Percentiles rank a stretch among this genome's conserved stretches.
Conservation (phyloP, 2,329 filamentous ascomycete species). For the Colletotrichum lindemuthianum region DNA sequence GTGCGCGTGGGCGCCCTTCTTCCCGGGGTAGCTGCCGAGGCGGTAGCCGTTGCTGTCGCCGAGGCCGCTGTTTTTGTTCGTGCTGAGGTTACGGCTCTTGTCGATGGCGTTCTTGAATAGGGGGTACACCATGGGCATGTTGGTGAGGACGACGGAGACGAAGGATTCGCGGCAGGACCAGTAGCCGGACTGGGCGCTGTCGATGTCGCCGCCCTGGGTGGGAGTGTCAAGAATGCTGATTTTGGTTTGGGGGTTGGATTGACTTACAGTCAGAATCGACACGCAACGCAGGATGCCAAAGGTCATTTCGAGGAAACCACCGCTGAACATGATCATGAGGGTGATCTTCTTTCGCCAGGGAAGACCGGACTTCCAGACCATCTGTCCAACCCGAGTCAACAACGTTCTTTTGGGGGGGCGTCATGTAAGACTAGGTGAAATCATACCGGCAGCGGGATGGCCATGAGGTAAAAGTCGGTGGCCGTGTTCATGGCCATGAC, state of each 20-base stretch:
- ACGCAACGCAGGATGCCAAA: slow-evolving; percentile 31
- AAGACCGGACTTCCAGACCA: slow-evolving; percentile 28
- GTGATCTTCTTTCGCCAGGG: slow-evolving; percentile 28
- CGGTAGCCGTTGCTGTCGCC: slow-evolving; percentile 21
- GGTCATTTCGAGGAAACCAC: slow-evolving; percentile 29
- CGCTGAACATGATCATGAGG: slow-evolving; percentile 31
- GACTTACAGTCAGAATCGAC: slow-evolving; percentile 23
- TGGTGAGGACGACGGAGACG: slow-evolving; percentile 51
- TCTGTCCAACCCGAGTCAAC: background rate
- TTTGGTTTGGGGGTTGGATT: background rate
- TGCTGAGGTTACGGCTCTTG: slow-evolving; percentile 34
- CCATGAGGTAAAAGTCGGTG: slow-evolving; percentile 29
- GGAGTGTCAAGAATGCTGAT: slow-evolving; percentile 38
- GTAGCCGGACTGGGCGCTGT: slow-evolving; percentile 46
- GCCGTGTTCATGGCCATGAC: slow-evolving; percentile 30
- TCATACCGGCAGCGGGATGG: slow-evolving; percentile 16
- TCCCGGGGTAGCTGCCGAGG: slow-evolving; percentile 21
- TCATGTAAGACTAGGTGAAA: no score
- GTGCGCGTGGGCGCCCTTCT: background rate
- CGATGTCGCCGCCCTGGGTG: slow-evolving; percentile 38
- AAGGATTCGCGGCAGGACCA: slow-evolving; percentile 54
- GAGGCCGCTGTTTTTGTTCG: slow-evolving; percentile 12
- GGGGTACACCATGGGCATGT: slow-evolving; percentile 52
- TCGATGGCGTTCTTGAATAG: slow-evolving; percentile 41
- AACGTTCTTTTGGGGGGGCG: background rate